A percentile compares a stretch with the other conserved stretches of the same genome.
Evolutionary conservation across 2,329 filamentous ascomycete species (phyloP).

Genomic region (Westerdykella ornata): DNA sequence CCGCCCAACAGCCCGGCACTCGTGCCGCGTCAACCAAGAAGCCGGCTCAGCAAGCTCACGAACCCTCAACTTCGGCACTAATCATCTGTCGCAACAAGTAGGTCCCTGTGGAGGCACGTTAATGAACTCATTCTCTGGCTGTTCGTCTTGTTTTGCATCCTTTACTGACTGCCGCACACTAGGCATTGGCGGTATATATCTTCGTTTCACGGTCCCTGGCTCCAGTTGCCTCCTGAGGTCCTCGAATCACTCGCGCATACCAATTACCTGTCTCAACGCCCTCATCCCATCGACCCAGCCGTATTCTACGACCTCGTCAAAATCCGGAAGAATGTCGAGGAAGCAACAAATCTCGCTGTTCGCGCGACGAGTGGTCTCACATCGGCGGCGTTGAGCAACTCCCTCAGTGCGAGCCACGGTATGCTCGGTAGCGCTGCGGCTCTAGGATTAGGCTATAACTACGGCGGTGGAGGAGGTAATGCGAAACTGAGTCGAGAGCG

Average conservation of each 20-base stretch:
- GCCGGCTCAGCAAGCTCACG: conserved; percentile 5
- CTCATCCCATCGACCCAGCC: conserved; percentile 69
- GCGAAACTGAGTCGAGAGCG: conserved; percentile 68
- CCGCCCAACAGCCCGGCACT: neutral
- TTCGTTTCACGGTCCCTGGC: conserved; percentile 76
- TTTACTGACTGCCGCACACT: conserved; percentile 3
- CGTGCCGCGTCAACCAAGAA: conserved; percentile 9
- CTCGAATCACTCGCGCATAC: conserved; percentile 71
- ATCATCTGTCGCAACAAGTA: conserved; percentile 42
- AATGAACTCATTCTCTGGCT: conserved; percentile 6
- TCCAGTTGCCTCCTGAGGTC: conserved; percentile 70
- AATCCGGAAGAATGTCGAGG: conserved; percentile 71
- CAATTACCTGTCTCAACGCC: conserved; percentile 70
- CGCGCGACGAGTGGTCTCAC: conserved; percentile 68
- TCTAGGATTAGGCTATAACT: conserved; percentile 50
- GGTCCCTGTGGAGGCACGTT: conserved; percentile 27
- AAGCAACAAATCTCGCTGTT: conserved; percentile 70
- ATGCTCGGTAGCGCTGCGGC: conserved; percentile 48
- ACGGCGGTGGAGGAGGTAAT: conserved; percentile 48
- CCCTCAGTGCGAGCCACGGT: conserved; percentile 47
- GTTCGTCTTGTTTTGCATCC: conserved; percentile 8
- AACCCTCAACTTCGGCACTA: conserved; percentile 30
- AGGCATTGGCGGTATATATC: conserved; percentile 85
- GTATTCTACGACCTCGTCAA: conserved; percentile 80
- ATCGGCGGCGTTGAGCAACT: conserved; percentile 56